Evolutionary conservation across 2,329 filamentous ascomycete species (phyloP).

Genomic region (Phialemoniopsis sp.): DNA sequence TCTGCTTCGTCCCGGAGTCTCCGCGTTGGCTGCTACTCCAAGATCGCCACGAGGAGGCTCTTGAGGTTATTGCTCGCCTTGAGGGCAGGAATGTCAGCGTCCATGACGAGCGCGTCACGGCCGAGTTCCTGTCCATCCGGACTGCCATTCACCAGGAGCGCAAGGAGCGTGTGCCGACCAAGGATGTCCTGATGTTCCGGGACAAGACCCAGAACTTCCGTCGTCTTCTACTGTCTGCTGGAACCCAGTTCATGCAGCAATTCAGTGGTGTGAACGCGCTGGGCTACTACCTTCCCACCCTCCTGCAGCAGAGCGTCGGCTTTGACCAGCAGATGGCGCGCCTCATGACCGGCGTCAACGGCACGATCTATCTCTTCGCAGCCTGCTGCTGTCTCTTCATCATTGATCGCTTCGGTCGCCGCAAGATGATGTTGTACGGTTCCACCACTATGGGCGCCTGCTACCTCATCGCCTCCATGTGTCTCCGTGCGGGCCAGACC

Average conservation of each 20-base stretch:
- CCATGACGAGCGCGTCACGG: constrained; percentile 18
- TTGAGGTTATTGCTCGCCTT: constrained; percentile 52
- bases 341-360: constrained; percentile 49
- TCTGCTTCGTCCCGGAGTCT: constrained; percentile 36
- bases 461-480: constrained; percentile 30
- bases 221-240: constrained; percentile 26
- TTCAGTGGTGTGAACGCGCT: constrained; percentile 38
- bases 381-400: constrained; percentile 30
- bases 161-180: constrained; percentile 21
- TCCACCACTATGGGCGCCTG: constrained; percentile 25
- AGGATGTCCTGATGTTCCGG: constrained; percentile 27
- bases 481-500: constrained; percentile 23
- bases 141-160: constrained; percentile 28
- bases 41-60: constrained; percentile 51
- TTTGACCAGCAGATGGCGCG: constrained; percentile 45
- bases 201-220: constrained; percentile 31
- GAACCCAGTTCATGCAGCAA: constrained; percentile 42
- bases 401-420: constrained; percentile 32
- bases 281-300: constrained; percentile 46
- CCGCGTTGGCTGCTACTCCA: constrained; percentile 48
- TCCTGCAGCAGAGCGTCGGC: constrained; percentile 52
- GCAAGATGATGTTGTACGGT: constrained; percentile 37
- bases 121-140: constrained; percentile 29
- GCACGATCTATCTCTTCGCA: constrained; percentile 29
- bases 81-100: constrained; percentile 37